Evolutionary conservation across 371 early-diverging fungal species (phyloP), one percentile per base, ranked within the genome.

Genomic region (Sporodiniella umbellata): DNA sequence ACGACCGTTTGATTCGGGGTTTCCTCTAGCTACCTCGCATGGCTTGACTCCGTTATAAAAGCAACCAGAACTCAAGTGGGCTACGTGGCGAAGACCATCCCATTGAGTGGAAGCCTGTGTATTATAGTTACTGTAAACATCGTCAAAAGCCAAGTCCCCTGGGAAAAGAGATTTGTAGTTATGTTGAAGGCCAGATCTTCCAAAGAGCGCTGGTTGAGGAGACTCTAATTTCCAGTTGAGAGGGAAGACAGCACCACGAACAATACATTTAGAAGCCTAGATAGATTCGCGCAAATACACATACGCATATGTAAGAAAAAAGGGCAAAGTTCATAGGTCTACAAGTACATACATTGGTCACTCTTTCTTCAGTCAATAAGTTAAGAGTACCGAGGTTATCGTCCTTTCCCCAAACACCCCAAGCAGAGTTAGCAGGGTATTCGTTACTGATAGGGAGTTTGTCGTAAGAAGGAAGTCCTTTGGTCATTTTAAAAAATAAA

Each of bases 351-450:
- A 72, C 72, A 33, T 63, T 58, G 15, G 58, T 53, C 5, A 59
- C 59, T 26, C 48, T 33, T 24, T 75, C 69, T 39, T 59, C 51
- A 1, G 69, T 75, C 38, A 75, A 37, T 0, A 66, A 26, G 25
- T 75, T 75, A 23, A 75, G 46, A 22, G 75, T 71, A n/a, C 75
- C 75, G 15, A 64, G 48, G n/a, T 71, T 62, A 33, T 75, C 75
- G 23, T 74, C 68, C 33, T 70, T 56, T 1, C 75, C 75, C 64
- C 68, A 74, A 2, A 74, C 18, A 30, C 75, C 75, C 75, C 75
- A 74, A 10, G 75, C 68, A 3, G 71, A 60, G 3, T 62, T 33
- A 12, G 48, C 42, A 22, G 62, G 62, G 18, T 56, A 56, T 21
- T 62, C 49, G 8, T 40, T 43, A 28, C 53, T 49, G 24, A 62